Percentiles rank a stretch among this genome's conserved stretches.
phyloP scores from a whole-genome alignment of 495 filamentous ascomycete species.

The Schizothecium vesticola region DNA sequence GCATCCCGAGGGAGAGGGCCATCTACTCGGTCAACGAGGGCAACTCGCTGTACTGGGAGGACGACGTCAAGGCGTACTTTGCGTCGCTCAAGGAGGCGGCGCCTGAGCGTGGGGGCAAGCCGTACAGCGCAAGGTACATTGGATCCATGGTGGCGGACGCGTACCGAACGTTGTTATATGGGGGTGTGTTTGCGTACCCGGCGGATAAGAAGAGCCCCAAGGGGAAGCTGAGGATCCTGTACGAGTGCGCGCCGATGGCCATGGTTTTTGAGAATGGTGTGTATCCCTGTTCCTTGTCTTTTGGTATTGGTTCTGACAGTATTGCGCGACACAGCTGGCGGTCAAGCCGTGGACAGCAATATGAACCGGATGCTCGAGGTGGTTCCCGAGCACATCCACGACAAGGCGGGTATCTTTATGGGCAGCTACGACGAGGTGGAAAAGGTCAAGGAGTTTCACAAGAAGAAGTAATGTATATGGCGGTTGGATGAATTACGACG shows the following conservation, averaged over 20 bases:
- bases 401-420: constrained; percentile 92
- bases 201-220: constrained; percentile 97
- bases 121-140: constrained; percentile 92
- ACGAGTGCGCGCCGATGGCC: constrained; percentile 98
- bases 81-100: constrained; percentile 78
- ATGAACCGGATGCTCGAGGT: constrained; percentile 88
- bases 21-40: constrained; percentile 99
- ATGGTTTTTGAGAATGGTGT: constrained; percentile 97
- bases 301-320: background rate
- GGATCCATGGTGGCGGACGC: constrained; percentile 98
- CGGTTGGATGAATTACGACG: background rate
- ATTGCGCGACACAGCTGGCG: constrained; percentile 57
- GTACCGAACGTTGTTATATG: constrained; percentile 91
- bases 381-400: constrained; percentile 89
- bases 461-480: constrained; percentile 25
- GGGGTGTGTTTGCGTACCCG: constrained; percentile 95
- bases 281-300: constrained; percentile 22
- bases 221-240: constrained; percentile 94
- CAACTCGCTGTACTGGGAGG: constrained; percentile 94
- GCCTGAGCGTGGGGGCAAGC: constrained; percentile 62
- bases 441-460: constrained; percentile 75
- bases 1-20: constrained; percentile 66
- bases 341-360: constrained; percentile 80
- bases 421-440: constrained; percentile 92
- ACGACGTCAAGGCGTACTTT: constrained; percentile 82